Evolutionary conservation across 345 rosid genomes (phyloP).

Genomic region (Durio zibethinus): DNA sequence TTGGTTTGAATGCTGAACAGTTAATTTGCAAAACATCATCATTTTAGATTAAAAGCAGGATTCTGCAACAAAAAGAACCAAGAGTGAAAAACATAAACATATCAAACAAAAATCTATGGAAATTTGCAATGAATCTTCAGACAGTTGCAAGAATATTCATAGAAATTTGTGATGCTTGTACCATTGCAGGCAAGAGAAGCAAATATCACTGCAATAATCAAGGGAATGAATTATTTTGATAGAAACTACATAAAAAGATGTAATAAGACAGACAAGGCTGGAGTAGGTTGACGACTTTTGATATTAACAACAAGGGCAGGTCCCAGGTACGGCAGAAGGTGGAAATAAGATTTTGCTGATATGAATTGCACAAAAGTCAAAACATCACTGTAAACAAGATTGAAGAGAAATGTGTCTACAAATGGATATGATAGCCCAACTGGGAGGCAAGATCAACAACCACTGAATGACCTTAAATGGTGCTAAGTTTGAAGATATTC

Average conservation of each 20-base stretch:
- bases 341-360: neutral
- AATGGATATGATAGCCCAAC: neutral
- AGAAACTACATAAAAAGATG: neutral
- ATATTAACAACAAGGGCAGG: neutral
- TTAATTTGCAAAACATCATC: neutral
- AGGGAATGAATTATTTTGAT: neutral
- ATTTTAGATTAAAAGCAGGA: neutral
- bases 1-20: neutral
- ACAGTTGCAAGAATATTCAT: neutral
- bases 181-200: neutral
- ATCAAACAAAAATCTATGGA: no score
- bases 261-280: neutral
- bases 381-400: neutral
- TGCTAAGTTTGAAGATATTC: neutral
- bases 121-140: neutral
- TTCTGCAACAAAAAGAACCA: neutral
- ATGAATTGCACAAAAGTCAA: neutral
- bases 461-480: neutral
- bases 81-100: neutral
- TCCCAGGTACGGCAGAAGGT: neutral
- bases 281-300: conserved; percentile 4
- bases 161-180: neutral
- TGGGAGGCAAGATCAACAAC: neutral
- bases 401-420: neutral
- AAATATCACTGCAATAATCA: neutral